phyloP scores from a whole-genome alignment of 805 yeast genomes.

The Starmerella roubikii region DNA sequence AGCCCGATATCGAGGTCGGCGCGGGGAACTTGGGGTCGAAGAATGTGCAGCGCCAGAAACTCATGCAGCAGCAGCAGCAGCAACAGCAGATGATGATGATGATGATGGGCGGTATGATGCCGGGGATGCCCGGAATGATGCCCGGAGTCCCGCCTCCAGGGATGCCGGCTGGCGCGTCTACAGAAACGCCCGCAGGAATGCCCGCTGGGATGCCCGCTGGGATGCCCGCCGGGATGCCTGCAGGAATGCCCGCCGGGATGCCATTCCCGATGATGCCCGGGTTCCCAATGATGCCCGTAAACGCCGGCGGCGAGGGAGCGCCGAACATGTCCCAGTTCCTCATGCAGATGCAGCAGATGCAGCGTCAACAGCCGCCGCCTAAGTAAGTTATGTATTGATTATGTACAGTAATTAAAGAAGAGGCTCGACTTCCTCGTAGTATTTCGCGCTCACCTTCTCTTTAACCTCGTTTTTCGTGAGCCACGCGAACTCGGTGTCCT shows the following conservation, averaged over 20 bases:
- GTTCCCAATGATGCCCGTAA: constrained; percentile 1
- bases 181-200: constrained; percentile 16
- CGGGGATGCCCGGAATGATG: constrained; percentile 16
- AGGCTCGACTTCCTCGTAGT: constrained; percentile 29
- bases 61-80: constrained; percentile 14
- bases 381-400: not conserved
- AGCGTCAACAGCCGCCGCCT: constrained; percentile 11
- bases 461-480: constrained; percentile 65
- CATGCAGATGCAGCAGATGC: constrained; percentile 20
- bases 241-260: constrained; percentile 23
- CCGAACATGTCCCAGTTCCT: constrained; percentile 18
- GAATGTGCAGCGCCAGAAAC: constrained; percentile 6
- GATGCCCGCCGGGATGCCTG: constrained; percentile 16
- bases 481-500: constrained; percentile 56
- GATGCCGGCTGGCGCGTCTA: constrained; percentile 14
- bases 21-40: constrained; percentile 53
- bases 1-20: constrained; percentile 95
- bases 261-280: constrained; percentile 26
- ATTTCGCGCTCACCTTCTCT: constrained; percentile 37
- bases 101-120: constrained; percentile 16
- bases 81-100: constrained; percentile 14
- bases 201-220: constrained; percentile 20
- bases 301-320: not conserved
- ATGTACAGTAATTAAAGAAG: constrained; percentile 11
- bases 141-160: constrained; percentile 13